These are phyloP conservation scores for Phytophthora citrophthora DNA, from an alignment of 352 stramenopile genomes.

Conservation along the genomic window DNA sequence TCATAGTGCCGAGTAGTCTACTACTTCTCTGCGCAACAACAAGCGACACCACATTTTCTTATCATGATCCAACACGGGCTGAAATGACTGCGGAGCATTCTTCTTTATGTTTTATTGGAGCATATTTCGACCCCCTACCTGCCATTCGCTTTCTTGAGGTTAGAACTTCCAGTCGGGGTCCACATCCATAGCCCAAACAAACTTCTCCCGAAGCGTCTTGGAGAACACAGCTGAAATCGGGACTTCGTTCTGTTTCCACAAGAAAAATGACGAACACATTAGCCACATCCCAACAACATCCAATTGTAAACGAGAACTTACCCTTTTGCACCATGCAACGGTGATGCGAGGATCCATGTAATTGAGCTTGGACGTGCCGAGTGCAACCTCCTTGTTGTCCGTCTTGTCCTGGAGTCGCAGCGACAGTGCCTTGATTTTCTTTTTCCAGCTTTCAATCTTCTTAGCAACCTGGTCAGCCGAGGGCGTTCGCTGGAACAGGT, in stretches of 20 bases:
- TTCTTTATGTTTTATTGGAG: constrained; percentile 32
- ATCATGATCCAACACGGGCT: neutral
- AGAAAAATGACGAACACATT: constrained; percentile 6
- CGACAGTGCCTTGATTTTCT: constrained; percentile 92
- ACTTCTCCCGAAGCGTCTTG: constrained; percentile 98
- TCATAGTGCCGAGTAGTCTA: too few relatives aligned
- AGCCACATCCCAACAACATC: constrained; percentile 1
- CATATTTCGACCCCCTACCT: constrained; percentile 1
- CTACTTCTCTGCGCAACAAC: too few relatives aligned
- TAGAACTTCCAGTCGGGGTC: constrained; percentile 96
- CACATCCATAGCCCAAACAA: constrained; percentile 99
- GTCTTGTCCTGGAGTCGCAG: constrained; percentile 98
- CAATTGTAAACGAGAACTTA: constrained; percentile 84
- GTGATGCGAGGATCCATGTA: constrained; percentile 99
- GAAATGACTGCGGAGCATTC: constrained; percentile 7
- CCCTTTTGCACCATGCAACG: constrained; percentile 99
- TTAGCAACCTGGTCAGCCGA: constrained; percentile 94
- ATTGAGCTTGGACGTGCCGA: constrained; percentile 99
- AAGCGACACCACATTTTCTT: too few relatives aligned
- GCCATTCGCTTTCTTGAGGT: constrained; percentile 10
- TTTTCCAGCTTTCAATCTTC: constrained; percentile 94
- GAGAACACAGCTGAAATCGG: constrained; percentile 99
- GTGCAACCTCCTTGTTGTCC: constrained; percentile 99
- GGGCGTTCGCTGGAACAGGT: constrained; percentile 95
- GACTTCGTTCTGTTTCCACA: constrained; percentile 87